Evolutionary conservation across 2,329 filamentous ascomycete genomes (phyloP).

Genomic region (Alternaria viburni): DNA sequence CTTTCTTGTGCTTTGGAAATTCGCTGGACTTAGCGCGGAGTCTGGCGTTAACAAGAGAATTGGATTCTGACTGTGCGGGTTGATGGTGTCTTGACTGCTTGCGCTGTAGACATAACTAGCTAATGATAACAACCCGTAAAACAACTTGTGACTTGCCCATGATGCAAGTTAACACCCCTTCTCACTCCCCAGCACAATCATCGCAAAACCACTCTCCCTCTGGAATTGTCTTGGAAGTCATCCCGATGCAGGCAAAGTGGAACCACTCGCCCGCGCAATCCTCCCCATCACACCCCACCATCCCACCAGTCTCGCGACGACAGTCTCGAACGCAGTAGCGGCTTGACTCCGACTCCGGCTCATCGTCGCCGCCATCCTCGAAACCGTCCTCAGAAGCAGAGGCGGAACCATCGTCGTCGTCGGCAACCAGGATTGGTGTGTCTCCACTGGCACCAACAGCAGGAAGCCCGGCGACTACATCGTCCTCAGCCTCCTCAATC

Average conservation of each 20-base stretch:
- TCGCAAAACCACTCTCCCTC: constrained; percentile 5
- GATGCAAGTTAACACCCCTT: not conserved
- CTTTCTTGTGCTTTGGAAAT: not conserved
- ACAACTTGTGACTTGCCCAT: not conserved
- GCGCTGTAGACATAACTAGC: not conserved
- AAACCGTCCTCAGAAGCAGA: not conserved
- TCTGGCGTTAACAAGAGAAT: not conserved
- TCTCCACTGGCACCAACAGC: not conserved
- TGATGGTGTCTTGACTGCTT: not conserved
- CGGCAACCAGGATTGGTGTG: not conserved
- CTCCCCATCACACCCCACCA: constrained; percentile 8
- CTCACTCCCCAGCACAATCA: not conserved
- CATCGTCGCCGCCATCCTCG: not conserved
- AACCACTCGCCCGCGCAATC: not conserved
- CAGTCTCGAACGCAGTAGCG: not conserved
- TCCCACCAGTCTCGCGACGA: not conserved
- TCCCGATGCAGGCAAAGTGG: constrained; percentile 4
- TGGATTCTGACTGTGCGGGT: not conserved
- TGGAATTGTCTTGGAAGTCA: not conserved
- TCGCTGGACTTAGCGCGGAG: not conserved
- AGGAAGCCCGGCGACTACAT: not conserved
- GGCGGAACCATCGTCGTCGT: not conserved
- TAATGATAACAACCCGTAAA: not conserved
- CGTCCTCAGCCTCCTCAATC: not conserved
- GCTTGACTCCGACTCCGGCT: not conserved